Evolutionary conservation across 2,329 filamentous ascomycete genomes (phyloP).

Genomic region (Seiridium unicorne): DNA sequence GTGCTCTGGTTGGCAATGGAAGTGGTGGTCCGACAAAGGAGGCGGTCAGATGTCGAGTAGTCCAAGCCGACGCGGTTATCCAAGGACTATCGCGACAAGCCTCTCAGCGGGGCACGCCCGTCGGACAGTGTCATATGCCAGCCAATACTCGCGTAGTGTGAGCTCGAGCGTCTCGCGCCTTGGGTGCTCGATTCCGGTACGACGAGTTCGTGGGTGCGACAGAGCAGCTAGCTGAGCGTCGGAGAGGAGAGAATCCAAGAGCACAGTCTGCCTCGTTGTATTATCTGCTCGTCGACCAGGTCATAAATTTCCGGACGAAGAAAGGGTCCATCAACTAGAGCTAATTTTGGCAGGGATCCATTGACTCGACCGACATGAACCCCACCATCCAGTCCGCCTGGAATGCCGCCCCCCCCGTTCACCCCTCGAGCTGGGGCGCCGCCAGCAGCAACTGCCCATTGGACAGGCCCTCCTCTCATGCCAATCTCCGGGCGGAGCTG

Average conservation of each 20-base stretch:
- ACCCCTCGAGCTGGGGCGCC: too few species aligned
- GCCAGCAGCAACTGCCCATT: too few species aligned
- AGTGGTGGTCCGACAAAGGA: neutral
- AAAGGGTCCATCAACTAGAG: neutral
- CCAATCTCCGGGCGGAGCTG: too few species aligned
- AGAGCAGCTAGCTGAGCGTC: neutral
- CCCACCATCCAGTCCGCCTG: neutral
- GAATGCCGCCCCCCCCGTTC: too few species aligned
- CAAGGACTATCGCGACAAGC: constrained; percentile 3
- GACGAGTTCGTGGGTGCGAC: neutral
- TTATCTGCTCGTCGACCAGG: too few species aligned
- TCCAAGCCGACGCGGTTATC: neutral
- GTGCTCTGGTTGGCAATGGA: neutral
- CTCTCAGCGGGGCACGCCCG: constrained; percentile 2
- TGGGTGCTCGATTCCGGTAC: neutral
- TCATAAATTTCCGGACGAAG: too few species aligned
- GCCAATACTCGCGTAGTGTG: neutral
- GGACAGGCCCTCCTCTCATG: too few species aligned
- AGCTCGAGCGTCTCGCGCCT: too few species aligned
- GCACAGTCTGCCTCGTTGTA: neutral
- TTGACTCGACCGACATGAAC: neutral
- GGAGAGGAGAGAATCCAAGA: neutral
- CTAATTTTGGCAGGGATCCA: neutral
- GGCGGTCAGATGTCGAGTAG: constrained; percentile 3
- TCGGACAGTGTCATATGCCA: neutral